phyloP scores from a whole-genome alignment of 179 eudicot species.

The Heliamphora pulchella region DNA sequence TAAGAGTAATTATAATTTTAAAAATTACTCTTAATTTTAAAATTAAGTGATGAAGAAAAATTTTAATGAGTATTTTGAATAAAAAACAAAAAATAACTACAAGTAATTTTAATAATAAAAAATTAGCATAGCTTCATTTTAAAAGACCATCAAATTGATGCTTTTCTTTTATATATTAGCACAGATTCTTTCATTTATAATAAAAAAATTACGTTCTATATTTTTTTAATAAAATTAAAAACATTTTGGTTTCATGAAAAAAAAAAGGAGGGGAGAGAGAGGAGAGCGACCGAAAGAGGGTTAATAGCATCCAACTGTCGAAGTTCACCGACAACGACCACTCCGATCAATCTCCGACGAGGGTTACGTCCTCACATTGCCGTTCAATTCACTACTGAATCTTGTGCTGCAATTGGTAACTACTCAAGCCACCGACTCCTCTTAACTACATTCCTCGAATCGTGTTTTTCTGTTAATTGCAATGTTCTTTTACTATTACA shows the following conservation, averaged over 20 bases:
- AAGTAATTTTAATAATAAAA: no score
- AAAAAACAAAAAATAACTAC: no score
- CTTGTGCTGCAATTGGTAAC: neutral
- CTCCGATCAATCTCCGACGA: neutral
- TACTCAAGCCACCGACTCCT: neutral
- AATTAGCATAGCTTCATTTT: no score
- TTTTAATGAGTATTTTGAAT: no score
- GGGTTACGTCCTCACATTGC: neutral
- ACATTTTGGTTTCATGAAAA: neutral
- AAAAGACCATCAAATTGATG: no score
- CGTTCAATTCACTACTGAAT: neutral
- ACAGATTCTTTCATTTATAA: no score
- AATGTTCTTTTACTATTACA: neutral
- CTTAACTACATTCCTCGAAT: neutral
- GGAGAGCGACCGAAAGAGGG: neutral
- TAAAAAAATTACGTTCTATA: no score
- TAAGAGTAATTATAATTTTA: no score
- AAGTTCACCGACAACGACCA: neutral
- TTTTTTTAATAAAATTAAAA: no score
- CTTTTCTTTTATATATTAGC: no score
- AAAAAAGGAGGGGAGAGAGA: neutral
- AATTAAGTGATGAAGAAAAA: no score
- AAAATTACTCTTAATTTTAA: no score
- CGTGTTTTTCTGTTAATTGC: neutral
- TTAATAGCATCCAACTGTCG: neutral